Evolutionary conservation across 805 yeast species (phyloP).

Genomic region (Lachancea mirantina): DNA sequence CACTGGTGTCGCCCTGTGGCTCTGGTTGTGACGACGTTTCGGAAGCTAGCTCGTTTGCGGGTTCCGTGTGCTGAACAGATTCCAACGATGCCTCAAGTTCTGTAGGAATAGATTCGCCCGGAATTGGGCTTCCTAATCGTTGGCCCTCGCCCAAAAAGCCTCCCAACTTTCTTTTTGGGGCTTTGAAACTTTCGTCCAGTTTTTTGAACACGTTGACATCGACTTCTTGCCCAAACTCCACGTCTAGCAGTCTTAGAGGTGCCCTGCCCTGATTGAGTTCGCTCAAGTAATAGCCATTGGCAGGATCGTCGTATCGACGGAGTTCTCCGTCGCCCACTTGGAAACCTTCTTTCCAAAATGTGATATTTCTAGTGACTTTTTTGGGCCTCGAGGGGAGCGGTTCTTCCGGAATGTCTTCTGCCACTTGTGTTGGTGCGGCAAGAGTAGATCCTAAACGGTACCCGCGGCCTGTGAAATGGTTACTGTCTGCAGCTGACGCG

Average conservation of each 20-base stretch:
- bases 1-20: slow-evolving; percentile 56
- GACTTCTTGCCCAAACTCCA: slow-evolving; percentile 85
- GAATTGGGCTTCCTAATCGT: slow-evolving; percentile 84
- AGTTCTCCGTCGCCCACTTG: slow-evolving; percentile 88
- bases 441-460: slow-evolving; percentile 35
- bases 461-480: slow-evolving; percentile 36
- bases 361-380: slow-evolving; percentile 71
- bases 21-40: no score
- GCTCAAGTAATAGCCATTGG: slow-evolving; percentile 67
- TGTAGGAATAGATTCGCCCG: slow-evolving; percentile 46
- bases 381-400: slow-evolving; percentile 26
- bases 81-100: slow-evolving; percentile 7
- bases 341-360: slow-evolving; percentile 96
- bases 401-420: slow-evolving; percentile 32
- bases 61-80: slow-evolving; percentile 18
- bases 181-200: slow-evolving; percentile 68
- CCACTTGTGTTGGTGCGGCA: slow-evolving; percentile 28
- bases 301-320: slow-evolving; percentile 85
- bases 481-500: slow-evolving; percentile 23
- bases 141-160: slow-evolving; percentile 79
- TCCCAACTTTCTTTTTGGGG: slow-evolving; percentile 55
- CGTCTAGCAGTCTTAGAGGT: slow-evolving; percentile 75
- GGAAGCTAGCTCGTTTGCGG: no score
- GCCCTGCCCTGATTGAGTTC: slow-evolving; percentile 88
- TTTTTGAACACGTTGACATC: slow-evolving; percentile 81